Percentiles rank a stretch among this genome's conserved stretches.
These are phyloP conservation scores for Cryphonectria carpinicola DNA, from an alignment of 2,329 filamentous ascomycete genomes.

Conservation along the genomic window DNA sequence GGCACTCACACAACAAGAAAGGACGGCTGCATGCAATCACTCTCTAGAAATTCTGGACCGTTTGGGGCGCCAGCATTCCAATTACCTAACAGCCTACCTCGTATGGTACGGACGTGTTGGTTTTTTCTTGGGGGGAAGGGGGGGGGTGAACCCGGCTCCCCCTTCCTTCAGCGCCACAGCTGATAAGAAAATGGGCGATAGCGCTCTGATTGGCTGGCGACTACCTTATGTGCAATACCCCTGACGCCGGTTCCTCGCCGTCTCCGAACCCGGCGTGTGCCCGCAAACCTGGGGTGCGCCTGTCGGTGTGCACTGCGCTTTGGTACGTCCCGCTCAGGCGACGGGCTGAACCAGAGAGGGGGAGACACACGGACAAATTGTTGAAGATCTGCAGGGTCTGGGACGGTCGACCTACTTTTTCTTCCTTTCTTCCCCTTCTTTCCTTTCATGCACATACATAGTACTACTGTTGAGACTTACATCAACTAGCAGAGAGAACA, in stretches of 20 bases:
- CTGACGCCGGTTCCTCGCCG: neutral
- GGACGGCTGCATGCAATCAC: neutral
- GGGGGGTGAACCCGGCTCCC: neutral
- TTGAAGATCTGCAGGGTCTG: neutral
- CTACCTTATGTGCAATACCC: conserved; percentile 4
- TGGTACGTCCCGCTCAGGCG: no score
- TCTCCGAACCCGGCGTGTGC: neutral
- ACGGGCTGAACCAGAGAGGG: neutral
- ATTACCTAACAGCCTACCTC: neutral
- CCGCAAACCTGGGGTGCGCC: no score
- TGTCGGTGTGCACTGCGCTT: no score
- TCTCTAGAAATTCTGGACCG: neutral
- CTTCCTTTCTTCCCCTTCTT: neutral
- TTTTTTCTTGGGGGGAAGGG: neutral
- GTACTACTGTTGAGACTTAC: neutral
- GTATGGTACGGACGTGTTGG: neutral
- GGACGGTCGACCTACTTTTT: neutral
- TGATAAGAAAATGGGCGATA: neutral
- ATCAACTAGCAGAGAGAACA: neutral
- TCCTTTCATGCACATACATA: neutral
- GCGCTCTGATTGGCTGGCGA: neutral
- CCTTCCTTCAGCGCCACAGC: neutral
- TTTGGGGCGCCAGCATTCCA: neutral
- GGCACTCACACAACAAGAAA: neutral
- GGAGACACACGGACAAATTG: neutral